Conservation (phyloP, 129 eudicot species). For the Chrysanthemum seticuspe region DNA sequence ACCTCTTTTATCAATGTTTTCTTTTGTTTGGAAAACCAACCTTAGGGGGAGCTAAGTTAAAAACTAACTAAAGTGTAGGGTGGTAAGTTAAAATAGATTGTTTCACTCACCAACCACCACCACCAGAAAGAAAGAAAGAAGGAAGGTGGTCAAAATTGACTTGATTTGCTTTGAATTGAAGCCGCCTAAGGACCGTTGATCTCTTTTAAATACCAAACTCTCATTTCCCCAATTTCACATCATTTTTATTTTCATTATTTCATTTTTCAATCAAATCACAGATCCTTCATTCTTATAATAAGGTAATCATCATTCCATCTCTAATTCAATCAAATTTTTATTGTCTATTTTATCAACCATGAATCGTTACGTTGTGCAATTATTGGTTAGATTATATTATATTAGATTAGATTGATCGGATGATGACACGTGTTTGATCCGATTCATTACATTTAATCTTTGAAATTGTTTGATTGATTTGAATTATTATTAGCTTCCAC, state of each 20-base stretch:
- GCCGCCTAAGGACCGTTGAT: neutral
- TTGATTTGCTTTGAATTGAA: constrained; percentile 9
- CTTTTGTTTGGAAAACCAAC: neutral
- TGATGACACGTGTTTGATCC: no score
- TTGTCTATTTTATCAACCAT: neutral
- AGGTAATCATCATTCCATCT: neutral
- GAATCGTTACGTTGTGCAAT: neutral
- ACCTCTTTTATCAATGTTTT: no score
- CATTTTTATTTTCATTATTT: neutral
- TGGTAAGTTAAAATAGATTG: neutral
- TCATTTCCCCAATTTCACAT: constrained; percentile 18
- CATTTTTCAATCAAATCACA: neutral
- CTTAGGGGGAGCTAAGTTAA: neutral
- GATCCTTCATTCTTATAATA: constrained; percentile 1
- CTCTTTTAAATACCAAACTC: constrained; percentile 20
- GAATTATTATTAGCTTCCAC: no score
- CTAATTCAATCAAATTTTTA: constrained; percentile 17
- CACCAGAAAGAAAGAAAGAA: constrained; percentile 4
- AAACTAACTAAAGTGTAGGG: neutral
- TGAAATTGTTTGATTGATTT: no score
- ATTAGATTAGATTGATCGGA: neutral
- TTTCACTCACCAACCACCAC: constrained; percentile 32
- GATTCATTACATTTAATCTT: no score
- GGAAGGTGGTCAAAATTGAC: constrained; percentile 31
- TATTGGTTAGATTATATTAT: constrained; percentile 9